Conservation (phyloP, 1,284 basidiomycete genomes). For the Golubevia sp. region DNA sequence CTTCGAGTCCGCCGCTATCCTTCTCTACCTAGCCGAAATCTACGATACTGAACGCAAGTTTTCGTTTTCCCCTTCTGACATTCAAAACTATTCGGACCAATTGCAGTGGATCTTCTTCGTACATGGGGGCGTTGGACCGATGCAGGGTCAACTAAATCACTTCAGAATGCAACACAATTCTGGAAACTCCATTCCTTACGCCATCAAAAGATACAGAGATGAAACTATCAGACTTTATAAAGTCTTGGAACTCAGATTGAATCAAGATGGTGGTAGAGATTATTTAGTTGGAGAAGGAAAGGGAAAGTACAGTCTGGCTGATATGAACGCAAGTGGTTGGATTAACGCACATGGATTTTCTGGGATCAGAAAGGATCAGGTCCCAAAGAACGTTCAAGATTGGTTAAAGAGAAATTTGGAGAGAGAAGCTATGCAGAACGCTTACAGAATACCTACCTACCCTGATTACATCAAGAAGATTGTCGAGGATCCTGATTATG, state of each 20-base stretch:
- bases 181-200: constrained; percentile 17
- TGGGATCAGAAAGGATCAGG: neutral
- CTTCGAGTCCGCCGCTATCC: constrained; percentile 23
- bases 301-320: constrained; percentile 9
- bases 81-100: constrained; percentile 63
- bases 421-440: neutral
- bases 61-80: constrained; percentile 1
- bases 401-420: neutral
- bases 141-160: constrained; percentile 72
- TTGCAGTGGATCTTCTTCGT: constrained; percentile 81
- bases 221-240: constrained; percentile 26
- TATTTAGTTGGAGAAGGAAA: constrained; percentile 7
- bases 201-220: constrained; percentile 19
- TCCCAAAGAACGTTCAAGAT: neutral
- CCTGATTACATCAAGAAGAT: neutral
- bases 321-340: neutral
- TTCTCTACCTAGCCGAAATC: constrained; percentile 12
- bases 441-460: neutral
- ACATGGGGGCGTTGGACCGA: constrained; percentile 75
- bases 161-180: constrained; percentile 42
- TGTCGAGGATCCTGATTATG: neutral
- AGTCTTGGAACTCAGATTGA: constrained; percentile 20
- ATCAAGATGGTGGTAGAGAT: constrained; percentile 5
- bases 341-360: neutral
- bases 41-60: constrained; percentile 24